Conservation (phyloP, 192 early-diverging fungal species). For the Coemansia sp. region DNA sequence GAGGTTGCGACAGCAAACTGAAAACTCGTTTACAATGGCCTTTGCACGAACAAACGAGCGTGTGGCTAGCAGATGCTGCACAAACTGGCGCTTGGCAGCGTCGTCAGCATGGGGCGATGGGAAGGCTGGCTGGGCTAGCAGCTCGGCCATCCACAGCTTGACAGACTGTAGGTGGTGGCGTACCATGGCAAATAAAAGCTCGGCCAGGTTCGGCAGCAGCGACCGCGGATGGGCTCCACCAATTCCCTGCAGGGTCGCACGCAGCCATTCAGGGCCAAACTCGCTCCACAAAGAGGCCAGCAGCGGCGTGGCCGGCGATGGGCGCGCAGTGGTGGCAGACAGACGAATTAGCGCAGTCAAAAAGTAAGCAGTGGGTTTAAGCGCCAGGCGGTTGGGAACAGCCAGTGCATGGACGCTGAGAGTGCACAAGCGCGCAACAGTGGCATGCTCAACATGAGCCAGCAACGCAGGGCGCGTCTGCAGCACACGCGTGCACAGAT, state of each 20-base stretch:
- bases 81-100: constrained; percentile 35
- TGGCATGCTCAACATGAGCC: constrained; percentile 1
- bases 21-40: constrained; percentile 34
- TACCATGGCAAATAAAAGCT: constrained; percentile 50
- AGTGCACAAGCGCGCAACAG: constrained; percentile 27
- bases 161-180: constrained; percentile 23
- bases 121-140: constrained; percentile 26
- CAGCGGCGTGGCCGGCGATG: constrained; percentile 2
- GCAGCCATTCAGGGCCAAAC: constrained; percentile 41
- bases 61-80: constrained; percentile 31
- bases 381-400: constrained; percentile 44
- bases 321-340: constrained; percentile 8
- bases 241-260: constrained; percentile 38
- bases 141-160: constrained; percentile 22
- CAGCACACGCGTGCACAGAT: constrained; percentile 36
- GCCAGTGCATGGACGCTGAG: constrained; percentile 44
- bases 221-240: constrained; percentile 49
- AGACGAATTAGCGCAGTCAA: constrained; percentile 34
- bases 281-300: constrained; percentile 24
- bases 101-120: constrained; percentile 30
- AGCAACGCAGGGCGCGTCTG: constrained; percentile 27
- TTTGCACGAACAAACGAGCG: constrained; percentile 37
- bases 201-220: constrained; percentile 40
- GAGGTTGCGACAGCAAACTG: constrained; percentile 41
- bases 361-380: constrained; percentile 41